Evolutionary conservation across 805 yeast genomes (phyloP).

Genomic region (Cyberlindnera saturnus): DNA sequence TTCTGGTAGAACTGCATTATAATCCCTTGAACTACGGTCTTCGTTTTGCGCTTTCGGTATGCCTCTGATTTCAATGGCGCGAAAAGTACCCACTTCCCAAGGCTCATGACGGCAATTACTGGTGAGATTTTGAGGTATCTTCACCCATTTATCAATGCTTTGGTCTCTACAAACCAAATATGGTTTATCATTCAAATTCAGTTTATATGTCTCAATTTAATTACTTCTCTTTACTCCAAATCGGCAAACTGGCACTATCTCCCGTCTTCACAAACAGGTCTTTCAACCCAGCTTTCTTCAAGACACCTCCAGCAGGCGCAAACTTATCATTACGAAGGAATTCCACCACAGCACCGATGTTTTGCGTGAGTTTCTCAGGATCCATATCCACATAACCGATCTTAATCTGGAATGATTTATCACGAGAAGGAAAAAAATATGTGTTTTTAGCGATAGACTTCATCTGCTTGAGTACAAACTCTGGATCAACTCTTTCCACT

Average conservation of each 20-base stretch:
- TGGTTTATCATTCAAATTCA: background rate
- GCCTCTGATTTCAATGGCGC: too few relatives aligned
- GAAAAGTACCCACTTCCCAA: too few relatives aligned
- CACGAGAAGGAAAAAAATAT: conserved; percentile 54
- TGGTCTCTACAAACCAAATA: background rate
- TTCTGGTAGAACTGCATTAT: conserved; percentile 22
- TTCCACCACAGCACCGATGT: conserved; percentile 43
- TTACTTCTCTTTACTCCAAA: conserved; percentile 25
- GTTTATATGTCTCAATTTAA: background rate
- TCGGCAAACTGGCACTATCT: conserved; percentile 62
- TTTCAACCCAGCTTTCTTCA: conserved; percentile 40
- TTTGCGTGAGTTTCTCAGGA: conserved; percentile 38
- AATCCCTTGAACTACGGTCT: background rate
- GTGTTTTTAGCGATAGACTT: conserved; percentile 60
- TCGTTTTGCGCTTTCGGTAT: background rate
- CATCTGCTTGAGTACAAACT: conserved; percentile 58
- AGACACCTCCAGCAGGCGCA: conserved; percentile 51
- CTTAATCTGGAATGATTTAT: conserved; percentile 52
- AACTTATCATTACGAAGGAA: conserved; percentile 40
- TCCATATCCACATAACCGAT: conserved; percentile 52
- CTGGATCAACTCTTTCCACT: conserved; percentile 59
- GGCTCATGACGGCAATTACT: too few relatives aligned
- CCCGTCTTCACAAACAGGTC: conserved; percentile 58
- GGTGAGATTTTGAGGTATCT: too few relatives aligned
- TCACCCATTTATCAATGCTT: too few relatives aligned